Evolutionary conservation across 768 basidiomycete species (phyloP), one percentile per base, ranked within the genome.

Genomic region (Panaeolus papilionaceus): DNA sequence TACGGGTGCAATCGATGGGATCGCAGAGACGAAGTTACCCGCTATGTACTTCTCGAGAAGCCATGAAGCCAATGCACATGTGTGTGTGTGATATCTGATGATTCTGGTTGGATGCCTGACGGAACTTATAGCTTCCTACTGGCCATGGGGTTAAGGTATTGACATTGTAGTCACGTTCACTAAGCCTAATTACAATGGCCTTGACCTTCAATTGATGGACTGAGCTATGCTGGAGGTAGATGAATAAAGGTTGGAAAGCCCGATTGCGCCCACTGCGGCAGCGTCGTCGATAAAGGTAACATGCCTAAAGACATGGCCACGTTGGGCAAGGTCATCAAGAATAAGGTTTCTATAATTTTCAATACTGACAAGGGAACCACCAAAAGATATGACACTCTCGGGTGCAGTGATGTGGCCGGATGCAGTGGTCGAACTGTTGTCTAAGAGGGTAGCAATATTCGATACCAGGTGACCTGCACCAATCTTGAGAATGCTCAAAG

Each of bases 281-380:
- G 89, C 89, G 75, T 95, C 92, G 45, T 88, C 83, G 12, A 94
- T 84, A 72, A 87, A 88, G 69, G 89, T 85, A 62, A 92, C 86
- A 71, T 87, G 81, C 66, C 81, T 82, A 79, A 95, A 92, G 3
- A 84, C 79, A 72, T 90, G 88, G 1, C 92, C 91, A 61, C 80
- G 79, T 70, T 80, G 74, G 64, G 76, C 81, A 26, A 94, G 83
- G 33, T 85, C 84, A 11, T 86, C 88, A 58, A 92, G 71, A 20
- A 86, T 76, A 73, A 88, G 73, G 28, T 84, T 77, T 64, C 89
- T 80, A 69, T 95, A 94, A 42, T 72, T 78, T 64, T 85, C 82
- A 1, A 92, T 77, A 2, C 91, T 88, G 3, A 88, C 88, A 69
- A 95, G 76, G 20, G 91, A 92, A n/a, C 93, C 93, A 9, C 93